Conservation (phyloP, 176 grass and related monocot species). For the Saccharum spontaneum region DNA sequence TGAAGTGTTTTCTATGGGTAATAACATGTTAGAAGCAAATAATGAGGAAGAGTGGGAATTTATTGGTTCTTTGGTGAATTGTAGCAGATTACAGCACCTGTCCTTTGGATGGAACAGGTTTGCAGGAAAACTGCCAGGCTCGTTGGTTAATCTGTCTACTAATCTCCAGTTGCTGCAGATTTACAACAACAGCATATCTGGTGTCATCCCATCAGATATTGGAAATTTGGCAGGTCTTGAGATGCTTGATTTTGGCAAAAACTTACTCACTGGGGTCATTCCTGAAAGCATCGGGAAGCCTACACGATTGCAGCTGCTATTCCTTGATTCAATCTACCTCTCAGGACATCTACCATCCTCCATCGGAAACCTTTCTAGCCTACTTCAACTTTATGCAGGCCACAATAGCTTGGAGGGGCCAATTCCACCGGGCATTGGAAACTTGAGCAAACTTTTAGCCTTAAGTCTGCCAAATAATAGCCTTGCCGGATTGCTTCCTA, state of each 20-base stretch:
- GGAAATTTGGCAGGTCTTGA: not conserved
- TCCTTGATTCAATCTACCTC: not conserved
- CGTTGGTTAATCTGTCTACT: not conserved
- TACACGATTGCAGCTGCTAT: not conserved
- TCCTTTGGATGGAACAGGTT: not conserved
- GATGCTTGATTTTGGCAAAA: not conserved
- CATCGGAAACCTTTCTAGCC: not conserved
- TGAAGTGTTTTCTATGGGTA: not conserved
- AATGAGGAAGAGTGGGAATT: slow-evolving; percentile 9
- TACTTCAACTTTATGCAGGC: not conserved
- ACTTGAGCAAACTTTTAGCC: not conserved
- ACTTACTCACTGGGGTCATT: slow-evolving; percentile 9
- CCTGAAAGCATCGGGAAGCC: slow-evolving; percentile 31
- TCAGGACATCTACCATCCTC: not conserved
- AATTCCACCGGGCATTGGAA: slow-evolving; percentile 3
- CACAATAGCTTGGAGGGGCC: not conserved
- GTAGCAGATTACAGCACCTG: not conserved
- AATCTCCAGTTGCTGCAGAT: not conserved
- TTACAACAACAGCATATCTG: not conserved
- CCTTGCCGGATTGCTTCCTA: not conserved
- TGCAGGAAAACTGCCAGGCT: not conserved
- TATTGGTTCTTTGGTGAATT: slow-evolving; percentile 21
- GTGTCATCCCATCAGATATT: not conserved
- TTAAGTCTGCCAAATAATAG: not conserved
- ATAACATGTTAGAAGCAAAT: not conserved